Evolutionary conservation across 176 grass and related monocot genomes (phyloP), one percentile per base, ranked within the genome.

Genomic region (Olyra latifolia): DNA sequence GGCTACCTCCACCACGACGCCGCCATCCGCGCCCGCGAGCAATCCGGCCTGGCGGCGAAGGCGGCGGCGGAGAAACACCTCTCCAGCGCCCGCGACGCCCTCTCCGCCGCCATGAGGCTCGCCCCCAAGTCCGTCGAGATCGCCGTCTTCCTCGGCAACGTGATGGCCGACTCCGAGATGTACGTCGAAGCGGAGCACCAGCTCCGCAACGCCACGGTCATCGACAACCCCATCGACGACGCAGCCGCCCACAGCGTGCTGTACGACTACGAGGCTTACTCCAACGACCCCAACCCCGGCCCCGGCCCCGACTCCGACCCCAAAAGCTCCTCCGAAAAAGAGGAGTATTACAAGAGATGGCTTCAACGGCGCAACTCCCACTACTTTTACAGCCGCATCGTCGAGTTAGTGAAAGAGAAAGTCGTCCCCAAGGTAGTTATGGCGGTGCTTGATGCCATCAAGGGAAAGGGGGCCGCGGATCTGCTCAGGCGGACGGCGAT

Each of bases 91-190:
- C 9, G 8, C 14, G 20, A 32, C 25, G 15, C 19, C 25, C 20
- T 67, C 77, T 16, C 62, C 62, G 47, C 32, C 48, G 62, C 75
- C 1, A 44, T 44, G 30, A 27, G 19, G 24, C 27, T 39, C 46
- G 76, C 30, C 7, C 76, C 76, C 46, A 7, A 19, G 62, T 79
- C 62, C 62, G 29, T 66, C 62, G n/a, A 50, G 20, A 79, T 32
- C 46, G 14, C 12, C 76, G 2, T 24, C 44, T 27, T 27, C 15
- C 60, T 49, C 7, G 60, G 25, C 58, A 7, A 65, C 27, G 59
- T 44, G 59, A 59, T 78, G 43, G 9, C 10, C 3, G 59, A 6
- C 59, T 50, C 25, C 27, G 10, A 41, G 1, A 42, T 16, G 6
- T 30, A 35, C 17, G 6, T 3, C 17, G 25, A 32, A 0, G 75